A percentile compares a stretch with the other conserved stretches of the same genome.
These are phyloP conservation scores for Capsicum pubescens DNA, from an alignment of 257 asterid species.

Conservation along the genomic window DNA sequence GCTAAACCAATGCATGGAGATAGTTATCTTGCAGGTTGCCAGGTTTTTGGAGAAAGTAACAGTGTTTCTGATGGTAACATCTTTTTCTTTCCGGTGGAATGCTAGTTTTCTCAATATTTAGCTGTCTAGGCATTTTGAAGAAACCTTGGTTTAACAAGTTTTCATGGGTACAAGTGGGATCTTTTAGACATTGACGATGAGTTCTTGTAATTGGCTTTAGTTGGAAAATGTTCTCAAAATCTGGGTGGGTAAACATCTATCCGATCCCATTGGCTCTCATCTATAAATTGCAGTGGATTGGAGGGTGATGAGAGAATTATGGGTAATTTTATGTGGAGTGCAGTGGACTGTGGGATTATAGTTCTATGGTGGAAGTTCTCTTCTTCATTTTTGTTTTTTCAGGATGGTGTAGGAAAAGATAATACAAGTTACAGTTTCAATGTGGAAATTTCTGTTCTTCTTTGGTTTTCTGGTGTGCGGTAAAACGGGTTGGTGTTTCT, in stretches of 20 bases:
- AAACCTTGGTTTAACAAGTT: constrained; percentile 1
- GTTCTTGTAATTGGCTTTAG: not conserved
- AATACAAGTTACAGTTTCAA: constrained; percentile 1
- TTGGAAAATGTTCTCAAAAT: not conserved
- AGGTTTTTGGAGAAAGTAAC: constrained; percentile 10
- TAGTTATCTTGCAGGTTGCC: not conserved
- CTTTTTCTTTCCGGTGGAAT: not conserved
- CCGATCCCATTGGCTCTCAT: not conserved
- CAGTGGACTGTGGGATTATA: not conserved
- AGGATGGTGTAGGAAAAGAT: not conserved
- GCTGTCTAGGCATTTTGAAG: constrained; percentile 17
- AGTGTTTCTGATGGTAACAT: not conserved
- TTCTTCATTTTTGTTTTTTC: not conserved
- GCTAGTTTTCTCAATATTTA: not conserved
- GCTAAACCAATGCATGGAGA: constrained; percentile 12
- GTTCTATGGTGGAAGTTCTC: not conserved
- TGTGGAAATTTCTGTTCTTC: not conserved
- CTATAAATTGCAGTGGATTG: constrained; percentile 11
- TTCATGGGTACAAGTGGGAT: not conserved
- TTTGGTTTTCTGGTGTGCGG: not conserved
- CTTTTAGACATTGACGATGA: not conserved
- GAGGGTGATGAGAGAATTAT: not conserved
- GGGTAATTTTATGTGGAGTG: constrained; percentile 1
- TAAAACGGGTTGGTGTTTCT: not conserved
- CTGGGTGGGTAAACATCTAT: not conserved